These are phyloP conservation scores for Veloboletus limbatus DNA, from an alignment of 1,284 basidiomycete genomes.

Conservation along the genomic window DNA sequence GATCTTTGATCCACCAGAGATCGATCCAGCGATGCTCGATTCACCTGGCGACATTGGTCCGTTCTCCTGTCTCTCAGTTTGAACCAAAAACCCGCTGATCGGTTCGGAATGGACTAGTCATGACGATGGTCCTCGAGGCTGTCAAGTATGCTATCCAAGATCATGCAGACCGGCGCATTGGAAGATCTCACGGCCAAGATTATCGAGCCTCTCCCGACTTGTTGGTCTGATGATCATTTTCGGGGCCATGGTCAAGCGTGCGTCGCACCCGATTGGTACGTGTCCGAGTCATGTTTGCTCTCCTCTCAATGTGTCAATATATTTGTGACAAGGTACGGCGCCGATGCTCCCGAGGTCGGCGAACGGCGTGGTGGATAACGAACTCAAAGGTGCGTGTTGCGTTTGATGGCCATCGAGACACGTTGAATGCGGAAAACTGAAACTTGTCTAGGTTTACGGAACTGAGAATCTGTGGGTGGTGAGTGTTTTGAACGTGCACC, in stretches of 20 bases:
- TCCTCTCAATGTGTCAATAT: neutral
- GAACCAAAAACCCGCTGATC: neutral
- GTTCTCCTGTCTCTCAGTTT: neutral
- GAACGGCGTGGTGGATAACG: constrained; percentile 15
- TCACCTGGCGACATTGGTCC: constrained; percentile 17
- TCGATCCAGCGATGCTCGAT: constrained; percentile 13
- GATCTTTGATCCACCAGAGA: constrained; percentile 16
- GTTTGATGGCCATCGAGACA: neutral
- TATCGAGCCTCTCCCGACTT: constrained; percentile 17
- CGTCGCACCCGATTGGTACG: constrained; percentile 14
- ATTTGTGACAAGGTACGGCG: constrained; percentile 11
- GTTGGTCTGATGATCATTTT: constrained; percentile 15
- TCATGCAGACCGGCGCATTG: constrained; percentile 18
- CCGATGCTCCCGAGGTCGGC: constrained; percentile 17
- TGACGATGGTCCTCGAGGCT: constrained; percentile 17
- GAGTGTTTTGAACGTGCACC: neutral
- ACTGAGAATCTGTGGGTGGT: constrained; percentile 22
- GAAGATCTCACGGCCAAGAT: constrained; percentile 13
- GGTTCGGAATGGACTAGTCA: constrained; percentile 6
- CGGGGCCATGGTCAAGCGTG: constrained; percentile 10
- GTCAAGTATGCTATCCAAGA: constrained; percentile 15
- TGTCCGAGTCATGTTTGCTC: no score
- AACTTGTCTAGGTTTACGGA: constrained; percentile 17
- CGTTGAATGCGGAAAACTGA: neutral
- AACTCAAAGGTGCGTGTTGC: constrained; percentile 9